phyloP scores from a whole-genome alignment of 495 filamentous ascomycete genomes.

The Hypoxylon subgilvum region DNA sequence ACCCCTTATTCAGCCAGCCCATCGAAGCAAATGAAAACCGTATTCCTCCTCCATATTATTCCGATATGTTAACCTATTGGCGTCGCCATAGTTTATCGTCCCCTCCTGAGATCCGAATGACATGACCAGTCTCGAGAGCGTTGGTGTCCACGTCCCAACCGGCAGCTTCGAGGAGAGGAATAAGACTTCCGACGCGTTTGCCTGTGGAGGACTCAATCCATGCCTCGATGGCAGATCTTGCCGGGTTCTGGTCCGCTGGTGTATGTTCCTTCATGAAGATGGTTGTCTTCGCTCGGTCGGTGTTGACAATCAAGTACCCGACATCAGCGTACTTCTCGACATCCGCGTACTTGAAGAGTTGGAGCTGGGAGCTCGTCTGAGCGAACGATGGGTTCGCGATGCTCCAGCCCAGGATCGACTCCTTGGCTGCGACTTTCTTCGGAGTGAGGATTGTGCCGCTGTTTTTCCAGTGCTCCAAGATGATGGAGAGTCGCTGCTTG shows the following conservation, averaged over 20 bases:
- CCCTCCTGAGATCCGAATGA: conserved; percentile 31
- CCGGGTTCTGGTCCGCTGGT: neutral
- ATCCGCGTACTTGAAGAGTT: conserved; percentile 23
- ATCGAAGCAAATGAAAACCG: conserved; percentile 1
- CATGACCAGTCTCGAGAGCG: conserved; percentile 50
- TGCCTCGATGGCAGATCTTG: conserved; percentile 26
- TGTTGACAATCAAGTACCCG: conserved; percentile 48
- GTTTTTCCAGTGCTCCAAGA: conserved; percentile 63
- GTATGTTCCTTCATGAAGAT: conserved; percentile 71
- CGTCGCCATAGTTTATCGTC: no score
- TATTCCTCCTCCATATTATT: conserved; percentile 3
- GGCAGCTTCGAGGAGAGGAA: no score
- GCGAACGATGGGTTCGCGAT: conserved; percentile 45
- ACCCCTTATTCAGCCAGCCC: neutral
- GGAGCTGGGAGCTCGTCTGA: conserved; percentile 8
- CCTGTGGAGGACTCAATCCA: conserved; percentile 74
- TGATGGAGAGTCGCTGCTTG: conserved; percentile 81
- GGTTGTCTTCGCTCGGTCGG: conserved; percentile 45
- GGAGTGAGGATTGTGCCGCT: conserved; percentile 64
- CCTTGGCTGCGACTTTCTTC: conserved; percentile 65
- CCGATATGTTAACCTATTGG: no score
- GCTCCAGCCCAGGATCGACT: conserved; percentile 73
- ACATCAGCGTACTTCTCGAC: neutral
- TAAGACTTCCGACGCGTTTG: conserved; percentile 37
- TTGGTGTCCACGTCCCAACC: conserved; percentile 56